Evolutionary conservation across 1,284 basidiomycete species (phyloP).

Genomic region (Tilletiopsis washingtonensis): DNA sequence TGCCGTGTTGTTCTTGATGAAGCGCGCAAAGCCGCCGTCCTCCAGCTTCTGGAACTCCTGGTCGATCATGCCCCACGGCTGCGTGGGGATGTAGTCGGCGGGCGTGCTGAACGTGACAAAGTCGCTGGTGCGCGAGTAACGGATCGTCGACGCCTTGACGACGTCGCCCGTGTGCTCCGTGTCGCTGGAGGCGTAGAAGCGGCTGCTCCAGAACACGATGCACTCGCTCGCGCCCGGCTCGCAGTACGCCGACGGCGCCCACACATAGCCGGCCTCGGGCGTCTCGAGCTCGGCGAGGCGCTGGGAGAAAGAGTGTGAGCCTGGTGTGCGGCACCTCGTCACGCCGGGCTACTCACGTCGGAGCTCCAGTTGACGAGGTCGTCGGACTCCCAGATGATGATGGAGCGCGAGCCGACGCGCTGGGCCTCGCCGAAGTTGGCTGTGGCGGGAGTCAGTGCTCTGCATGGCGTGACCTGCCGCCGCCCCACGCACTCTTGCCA

Average conservation of each 20-base stretch:
- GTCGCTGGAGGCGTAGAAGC: constrained; percentile 8
- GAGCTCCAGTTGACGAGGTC: constrained; percentile 14
- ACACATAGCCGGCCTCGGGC: constrained; percentile 7
- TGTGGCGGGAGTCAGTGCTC: no score
- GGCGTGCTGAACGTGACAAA: constrained; percentile 4
- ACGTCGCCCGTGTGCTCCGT: not conserved
- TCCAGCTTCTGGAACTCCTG: constrained; percentile 8
- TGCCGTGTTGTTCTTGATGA: constrained; percentile 4
- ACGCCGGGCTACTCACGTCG: no score
- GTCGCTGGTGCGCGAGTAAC: constrained; percentile 6
- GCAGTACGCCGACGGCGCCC: constrained; percentile 7
- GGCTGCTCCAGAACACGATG: constrained; percentile 8
- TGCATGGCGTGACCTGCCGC: no score
- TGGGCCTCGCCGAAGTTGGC: constrained; percentile 9
- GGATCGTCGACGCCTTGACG: not conserved
- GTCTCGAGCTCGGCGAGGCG: constrained; percentile 1
- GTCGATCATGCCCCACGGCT: constrained; percentile 1
- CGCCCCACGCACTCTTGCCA: no score
- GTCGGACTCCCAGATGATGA: constrained; percentile 13
- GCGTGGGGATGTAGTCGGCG: not conserved
- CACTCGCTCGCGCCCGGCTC: not conserved
- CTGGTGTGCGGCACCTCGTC: no score
- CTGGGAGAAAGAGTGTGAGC: no score
- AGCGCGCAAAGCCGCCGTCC: not conserved
- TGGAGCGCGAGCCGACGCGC: constrained; percentile 8